These are phyloP conservation scores for Colletotrichum filicis DNA, from an alignment of 2,329 filamentous ascomycete genomes.

Conservation along the genomic window DNA sequence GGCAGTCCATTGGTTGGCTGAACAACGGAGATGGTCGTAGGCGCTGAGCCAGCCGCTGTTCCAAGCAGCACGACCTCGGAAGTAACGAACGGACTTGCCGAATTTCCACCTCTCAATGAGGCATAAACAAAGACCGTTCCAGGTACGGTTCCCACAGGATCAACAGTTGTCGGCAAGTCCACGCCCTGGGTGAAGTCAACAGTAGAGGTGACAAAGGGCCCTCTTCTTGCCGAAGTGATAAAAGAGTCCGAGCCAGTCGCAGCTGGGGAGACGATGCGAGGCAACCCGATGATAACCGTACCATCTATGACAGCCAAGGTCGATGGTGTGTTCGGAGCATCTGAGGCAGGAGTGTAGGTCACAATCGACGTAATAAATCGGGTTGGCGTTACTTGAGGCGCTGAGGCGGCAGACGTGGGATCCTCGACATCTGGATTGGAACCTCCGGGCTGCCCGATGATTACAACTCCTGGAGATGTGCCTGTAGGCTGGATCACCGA, in stretches of 20 bases:
- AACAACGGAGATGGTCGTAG: slow-evolving; percentile 6
- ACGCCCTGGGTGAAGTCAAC: not conserved
- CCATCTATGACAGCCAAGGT: slow-evolving; percentile 26
- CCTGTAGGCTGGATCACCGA: slow-evolving; percentile 20
- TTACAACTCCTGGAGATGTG: slow-evolving; percentile 2
- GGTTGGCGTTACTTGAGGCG: not conserved
- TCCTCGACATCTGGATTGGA: slow-evolving; percentile 7
- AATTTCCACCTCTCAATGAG: not conserved
- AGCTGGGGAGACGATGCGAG: not conserved
- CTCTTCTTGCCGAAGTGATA: slow-evolving; percentile 1
- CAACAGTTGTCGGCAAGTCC: not conserved
- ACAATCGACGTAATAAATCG: slow-evolving; percentile 15
- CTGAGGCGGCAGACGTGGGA: not conserved
- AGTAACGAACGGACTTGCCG: not conserved
- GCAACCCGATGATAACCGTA: slow-evolving; percentile 22
- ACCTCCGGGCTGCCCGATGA: slow-evolving; percentile 14
- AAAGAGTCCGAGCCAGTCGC: not conserved
- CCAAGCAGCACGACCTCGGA: slow-evolving; percentile 10
- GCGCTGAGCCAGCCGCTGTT: not conserved
- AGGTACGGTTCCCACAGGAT: not conserved
- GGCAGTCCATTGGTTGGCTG: slow-evolving; percentile 15
- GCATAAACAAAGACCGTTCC: slow-evolving; percentile 9
- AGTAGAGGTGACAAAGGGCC: not conserved
- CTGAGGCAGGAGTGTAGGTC: not conserved
- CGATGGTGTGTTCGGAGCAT: slow-evolving; percentile 9